Percentiles rank a stretch among this genome's conserved stretches.
phyloP scores from a whole-genome alignment of 139 green algal genomes.

The Nannochloris sp. region DNA sequence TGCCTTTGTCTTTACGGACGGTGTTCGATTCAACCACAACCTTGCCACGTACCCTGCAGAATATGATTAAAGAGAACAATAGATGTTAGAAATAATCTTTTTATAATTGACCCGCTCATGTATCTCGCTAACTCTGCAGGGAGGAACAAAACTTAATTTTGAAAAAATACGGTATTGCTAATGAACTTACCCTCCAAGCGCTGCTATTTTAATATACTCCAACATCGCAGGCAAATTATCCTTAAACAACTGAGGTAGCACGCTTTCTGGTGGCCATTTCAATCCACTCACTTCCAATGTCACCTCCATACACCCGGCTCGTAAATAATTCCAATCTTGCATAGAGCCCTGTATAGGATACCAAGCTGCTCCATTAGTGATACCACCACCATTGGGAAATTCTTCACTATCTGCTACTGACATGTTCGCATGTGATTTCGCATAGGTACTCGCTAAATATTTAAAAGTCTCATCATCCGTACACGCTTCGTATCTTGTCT shows the following conservation, averaged over 20 bases:
- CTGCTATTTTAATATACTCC: conserved; percentile 35
- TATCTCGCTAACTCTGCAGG: no score
- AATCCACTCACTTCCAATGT: conserved; percentile 79
- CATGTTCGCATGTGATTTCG: conserved; percentile 53
- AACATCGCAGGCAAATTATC: conserved; percentile 64
- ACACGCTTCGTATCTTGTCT: conserved; percentile 42
- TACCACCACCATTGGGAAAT: conserved; percentile 57
- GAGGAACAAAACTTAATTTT: no score
- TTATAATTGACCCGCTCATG: no score
- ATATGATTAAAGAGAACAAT: neutral
- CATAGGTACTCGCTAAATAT: conserved; percentile 64
- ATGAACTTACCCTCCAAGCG: conserved; percentile 43
- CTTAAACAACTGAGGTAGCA: conserved; percentile 47
- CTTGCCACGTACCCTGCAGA: conserved; percentile 16
- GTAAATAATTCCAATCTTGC: conserved; percentile 89
- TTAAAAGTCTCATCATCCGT: conserved; percentile 75
- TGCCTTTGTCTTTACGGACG: conserved; percentile 13
- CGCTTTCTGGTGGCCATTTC: conserved; percentile 60
- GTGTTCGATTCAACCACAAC: conserved; percentile 3
- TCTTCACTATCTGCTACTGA: conserved; percentile 36
- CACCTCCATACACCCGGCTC: conserved; percentile 62
- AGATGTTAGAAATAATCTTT: neutral
- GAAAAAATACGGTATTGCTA: neutral
- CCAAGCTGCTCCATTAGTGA: conserved; percentile 88
- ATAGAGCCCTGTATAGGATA: conserved; percentile 87